phyloP scores from a whole-genome alignment of 495 filamentous ascomycete genomes.

The Penicillium argentinense region DNA sequence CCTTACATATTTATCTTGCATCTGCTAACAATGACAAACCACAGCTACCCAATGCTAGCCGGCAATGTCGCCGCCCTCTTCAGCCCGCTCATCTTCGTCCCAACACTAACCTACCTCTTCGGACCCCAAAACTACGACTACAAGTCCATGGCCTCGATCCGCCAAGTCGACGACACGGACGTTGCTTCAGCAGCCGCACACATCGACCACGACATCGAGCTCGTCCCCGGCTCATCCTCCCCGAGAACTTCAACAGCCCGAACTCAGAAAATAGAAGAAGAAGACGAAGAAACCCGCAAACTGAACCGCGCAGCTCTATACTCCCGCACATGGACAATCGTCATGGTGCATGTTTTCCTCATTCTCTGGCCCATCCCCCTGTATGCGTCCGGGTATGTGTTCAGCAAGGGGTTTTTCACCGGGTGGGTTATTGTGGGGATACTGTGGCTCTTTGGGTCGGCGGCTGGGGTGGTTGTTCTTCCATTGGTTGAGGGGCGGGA shows the following conservation, averaged over 20 bases:
- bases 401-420: constrained; percentile 88
- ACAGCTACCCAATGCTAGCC: constrained; percentile 78
- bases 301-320: constrained; percentile 73
- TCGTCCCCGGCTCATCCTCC: constrained; percentile 56
- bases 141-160: constrained; percentile 79
- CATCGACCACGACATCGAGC: constrained; percentile 71
- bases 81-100: constrained; percentile 75
- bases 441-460: constrained; percentile 78
- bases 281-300: constrained; percentile 65
- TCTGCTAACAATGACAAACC: neutral
- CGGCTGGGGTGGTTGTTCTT: constrained; percentile 73
- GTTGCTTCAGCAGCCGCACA: constrained; percentile 65
- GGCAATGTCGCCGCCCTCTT: constrained; percentile 82
- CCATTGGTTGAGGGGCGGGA: constrained; percentile 78
- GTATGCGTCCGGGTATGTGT: constrained; percentile 84
- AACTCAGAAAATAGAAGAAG: too few relatives aligned
- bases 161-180: constrained; percentile 79
- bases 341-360: constrained; percentile 73
- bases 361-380: constrained; percentile 94
- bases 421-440: constrained; percentile 91
- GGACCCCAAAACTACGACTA: constrained; percentile 87
- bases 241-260: constrained; percentile 27
- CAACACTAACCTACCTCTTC: constrained; percentile 72
- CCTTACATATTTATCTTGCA: too few relatives aligned
- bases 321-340: constrained; percentile 71